Percentiles rank a stretch among this genome's conserved stretches.
These are phyloP conservation scores for Postia placenta DNA, from an alignment of 768 basidiomycete genomes.

Conservation along the genomic window DNA sequence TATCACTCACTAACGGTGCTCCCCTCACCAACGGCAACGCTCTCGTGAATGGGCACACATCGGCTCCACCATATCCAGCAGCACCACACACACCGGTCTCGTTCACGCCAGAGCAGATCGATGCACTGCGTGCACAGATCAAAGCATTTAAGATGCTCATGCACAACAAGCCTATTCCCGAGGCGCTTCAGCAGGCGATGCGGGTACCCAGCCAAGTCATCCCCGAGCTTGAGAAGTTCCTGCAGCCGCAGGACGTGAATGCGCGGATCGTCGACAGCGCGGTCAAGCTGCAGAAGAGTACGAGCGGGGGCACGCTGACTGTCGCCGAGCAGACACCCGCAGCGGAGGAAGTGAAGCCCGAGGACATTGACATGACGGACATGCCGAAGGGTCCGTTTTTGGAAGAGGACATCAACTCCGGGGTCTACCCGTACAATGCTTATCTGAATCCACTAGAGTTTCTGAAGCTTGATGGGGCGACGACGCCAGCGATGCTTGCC, in stretches of 20 bases:
- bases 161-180: slow-evolving; percentile 61
- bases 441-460: slow-evolving; percentile 81
- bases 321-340: slow-evolving; percentile 7
- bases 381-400: slow-evolving; percentile 69
- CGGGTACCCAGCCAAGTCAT: slow-evolving; percentile 56
- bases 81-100: slow-evolving; percentile 70
- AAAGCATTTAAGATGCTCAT: slow-evolving; percentile 72
- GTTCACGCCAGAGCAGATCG: slow-evolving; percentile 72
- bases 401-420: slow-evolving; percentile 74
- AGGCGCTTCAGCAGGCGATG: slow-evolving; percentile 64
- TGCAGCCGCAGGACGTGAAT: slow-evolving; percentile 53
- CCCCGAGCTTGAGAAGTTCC: slow-evolving; percentile 57
- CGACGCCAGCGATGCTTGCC: slow-evolving; percentile 55
- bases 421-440: slow-evolving; percentile 90
- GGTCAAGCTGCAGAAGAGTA: slow-evolving; percentile 64
- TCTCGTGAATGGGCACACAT: slow-evolving; percentile 42
- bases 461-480: slow-evolving; percentile 58
- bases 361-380: slow-evolving; percentile 57
- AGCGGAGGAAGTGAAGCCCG: slow-evolving; percentile 29
- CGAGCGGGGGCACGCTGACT: slow-evolving; percentile 20
- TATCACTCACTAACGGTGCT: slow-evolving; percentile 28
- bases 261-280: slow-evolving; percentile 68
- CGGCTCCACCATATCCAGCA: slow-evolving; percentile 42
- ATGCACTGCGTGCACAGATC: slow-evolving; percentile 74
- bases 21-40: slow-evolving; percentile 32